These are phyloP conservation scores for Pythium rhizo-oryzae DNA, from an alignment of 352 stramenopile genomes.

Conservation along the genomic window DNA sequence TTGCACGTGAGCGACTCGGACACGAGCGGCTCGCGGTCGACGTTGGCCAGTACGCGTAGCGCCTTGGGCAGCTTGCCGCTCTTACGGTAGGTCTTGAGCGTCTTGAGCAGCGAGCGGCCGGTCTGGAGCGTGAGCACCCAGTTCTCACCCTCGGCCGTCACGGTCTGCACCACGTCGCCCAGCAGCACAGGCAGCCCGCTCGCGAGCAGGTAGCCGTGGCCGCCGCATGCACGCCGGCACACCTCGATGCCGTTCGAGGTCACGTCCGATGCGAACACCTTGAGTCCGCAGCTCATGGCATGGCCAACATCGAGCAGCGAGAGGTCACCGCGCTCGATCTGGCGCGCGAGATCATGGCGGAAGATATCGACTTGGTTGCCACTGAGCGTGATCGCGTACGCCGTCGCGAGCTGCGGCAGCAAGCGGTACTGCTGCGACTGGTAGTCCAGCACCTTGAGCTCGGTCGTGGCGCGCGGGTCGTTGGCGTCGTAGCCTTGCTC, in stretches of 20 bases:
- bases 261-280: constrained; percentile 57
- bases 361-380: constrained; percentile 55
- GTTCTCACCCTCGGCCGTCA: constrained; percentile 97
- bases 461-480: constrained; percentile 50
- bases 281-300: constrained; percentile 67
- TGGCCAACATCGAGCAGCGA: constrained; percentile 52
- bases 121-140: constrained; percentile 90
- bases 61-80: constrained; percentile 31
- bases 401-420: constrained; percentile 89
- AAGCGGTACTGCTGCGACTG: constrained; percentile 95
- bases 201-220: constrained; percentile 92
- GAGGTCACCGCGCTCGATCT: constrained; percentile 43
- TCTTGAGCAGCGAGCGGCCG: constrained; percentile 43
- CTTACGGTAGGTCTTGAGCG: constrained; percentile 41
- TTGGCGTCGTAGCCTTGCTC: constrained; percentile 83
- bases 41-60: constrained; percentile 50
- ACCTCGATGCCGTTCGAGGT: constrained; percentile 52
- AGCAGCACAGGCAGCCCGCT: constrained; percentile 76
- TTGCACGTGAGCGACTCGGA: too few species aligned
- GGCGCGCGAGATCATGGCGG: constrained; percentile 37
- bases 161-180: constrained; percentile 92
- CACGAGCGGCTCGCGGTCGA: too few species aligned
- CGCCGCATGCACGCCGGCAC: constrained; percentile 82
- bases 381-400: constrained; percentile 90
- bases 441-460: constrained; percentile 95